These are phyloP conservation scores for Penicillium frequentans DNA, from an alignment of 2,329 filamentous ascomycete genomes.

Conservation along the genomic window DNA sequence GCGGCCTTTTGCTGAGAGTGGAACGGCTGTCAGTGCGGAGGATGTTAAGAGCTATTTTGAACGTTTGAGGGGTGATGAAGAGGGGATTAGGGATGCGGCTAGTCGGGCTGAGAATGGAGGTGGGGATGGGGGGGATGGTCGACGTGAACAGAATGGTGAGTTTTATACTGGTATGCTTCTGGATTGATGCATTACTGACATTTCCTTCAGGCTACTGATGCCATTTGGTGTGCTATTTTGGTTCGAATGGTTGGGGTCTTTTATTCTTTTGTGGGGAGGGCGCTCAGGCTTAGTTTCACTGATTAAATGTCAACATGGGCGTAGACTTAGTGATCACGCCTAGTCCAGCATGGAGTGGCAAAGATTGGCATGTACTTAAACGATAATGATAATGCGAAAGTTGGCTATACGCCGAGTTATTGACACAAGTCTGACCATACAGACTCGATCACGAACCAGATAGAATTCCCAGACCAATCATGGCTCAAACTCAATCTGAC, in stretches of 20 bases:
- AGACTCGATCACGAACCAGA: too few relatives aligned
- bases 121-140: slow-evolving; percentile 33
- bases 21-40: slow-evolving; percentile 83
- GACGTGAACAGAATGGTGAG: slow-evolving; percentile 50
- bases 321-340: too few relatives aligned
- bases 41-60: slow-evolving; percentile 98
- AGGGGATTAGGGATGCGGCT: slow-evolving; percentile 66
- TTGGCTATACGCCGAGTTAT: too few relatives aligned
- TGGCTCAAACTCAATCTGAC: too few relatives aligned
- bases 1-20: slow-evolving; percentile 89
- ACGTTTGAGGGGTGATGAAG: slow-evolving; percentile 83
- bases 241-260: background rate
- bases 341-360: too few relatives aligned
- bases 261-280: background rate
- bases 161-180: slow-evolving; percentile 2
- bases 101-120: slow-evolving; percentile 48
- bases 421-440: too few relatives aligned
- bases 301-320: too few relatives aligned
- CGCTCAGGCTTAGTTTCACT: too few relatives aligned
- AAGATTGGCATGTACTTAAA: too few relatives aligned
- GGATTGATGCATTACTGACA: background rate
- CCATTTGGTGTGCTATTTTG: background rate
- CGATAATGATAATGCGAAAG: too few relatives aligned
- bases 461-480: too few relatives aligned
- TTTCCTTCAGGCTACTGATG: background rate